phyloP scores from a whole-genome alignment of 106 monocot genomes.

The Dioscorea dumetorum region DNA sequence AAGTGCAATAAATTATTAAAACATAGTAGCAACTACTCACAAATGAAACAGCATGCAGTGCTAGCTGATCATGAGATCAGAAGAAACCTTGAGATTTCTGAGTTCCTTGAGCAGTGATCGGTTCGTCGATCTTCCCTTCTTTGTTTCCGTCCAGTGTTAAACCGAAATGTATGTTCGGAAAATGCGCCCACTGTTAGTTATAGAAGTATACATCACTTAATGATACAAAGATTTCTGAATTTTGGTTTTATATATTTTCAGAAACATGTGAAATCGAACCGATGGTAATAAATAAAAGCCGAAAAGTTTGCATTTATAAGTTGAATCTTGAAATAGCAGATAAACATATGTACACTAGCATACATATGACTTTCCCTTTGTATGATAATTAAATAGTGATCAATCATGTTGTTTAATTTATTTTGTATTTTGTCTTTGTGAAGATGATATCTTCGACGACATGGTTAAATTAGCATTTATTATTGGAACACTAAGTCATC shows the following conservation, averaged over 20 bases:
- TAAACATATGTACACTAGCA: background rate
- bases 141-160: slow-evolving; percentile 51
- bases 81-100: slow-evolving; percentile 51
- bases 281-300: background rate
- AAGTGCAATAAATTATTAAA: background rate
- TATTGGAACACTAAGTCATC: no score
- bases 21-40: background rate
- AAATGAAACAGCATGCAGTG: no score
- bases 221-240: background rate
- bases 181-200: slow-evolving; percentile 97
- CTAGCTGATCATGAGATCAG: slow-evolving; percentile 7
- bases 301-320: background rate
- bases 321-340: background rate
- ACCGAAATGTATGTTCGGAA: slow-evolving; percentile 83
- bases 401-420: no score
- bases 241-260: no score
- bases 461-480: no score
- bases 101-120: slow-evolving; percentile 17
- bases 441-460: no score
- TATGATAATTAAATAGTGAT: background rate
- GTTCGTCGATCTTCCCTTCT: slow-evolving; percentile 44
- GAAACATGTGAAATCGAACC: background rate
- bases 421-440: no score
- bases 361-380: background rate
- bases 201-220: background rate